Evolutionary conservation across 2,329 filamentous ascomycete genomes (phyloP).

Genomic region (Alternaria tenuissima): DNA sequence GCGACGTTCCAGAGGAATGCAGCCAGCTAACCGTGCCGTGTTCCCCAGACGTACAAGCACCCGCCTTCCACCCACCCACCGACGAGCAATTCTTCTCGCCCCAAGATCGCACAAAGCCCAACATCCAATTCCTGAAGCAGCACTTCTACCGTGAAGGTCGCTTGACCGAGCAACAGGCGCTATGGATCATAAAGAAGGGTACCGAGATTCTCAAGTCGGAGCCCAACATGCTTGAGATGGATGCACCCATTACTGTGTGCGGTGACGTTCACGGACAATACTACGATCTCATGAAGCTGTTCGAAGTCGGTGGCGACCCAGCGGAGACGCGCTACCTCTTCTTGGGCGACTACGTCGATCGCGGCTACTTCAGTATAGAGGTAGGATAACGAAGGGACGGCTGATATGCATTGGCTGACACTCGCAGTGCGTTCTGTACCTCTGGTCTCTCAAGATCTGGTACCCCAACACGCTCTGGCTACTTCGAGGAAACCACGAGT

Average conservation of each 20-base stretch:
- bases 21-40: slow-evolving; percentile 36
- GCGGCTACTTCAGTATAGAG: slow-evolving; percentile 99
- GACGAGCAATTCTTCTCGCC: slow-evolving; percentile 95
- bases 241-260: slow-evolving; percentile 97
- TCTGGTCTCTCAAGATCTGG: slow-evolving; percentile 99
- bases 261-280: slow-evolving; percentile 99
- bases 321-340: slow-evolving; percentile 97
- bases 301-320: slow-evolving; percentile 96
- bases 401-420: slow-evolving; percentile 42
- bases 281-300: slow-evolving; percentile 99
- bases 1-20: slow-evolving; percentile 22
- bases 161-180: slow-evolving; percentile 93
- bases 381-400: slow-evolving; percentile 48
- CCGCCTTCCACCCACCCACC: slow-evolving; percentile 89
- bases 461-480: slow-evolving; percentile 98
- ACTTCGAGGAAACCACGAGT: slow-evolving; percentile 97
- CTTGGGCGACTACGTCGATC: slow-evolving; percentile 96
- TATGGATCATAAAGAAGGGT: slow-evolving; percentile 91
- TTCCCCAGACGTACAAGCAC: slow-evolving; percentile 88
- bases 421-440: slow-evolving; percentile 84
- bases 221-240: slow-evolving; percentile 98
- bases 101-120: slow-evolving; percentile 84
- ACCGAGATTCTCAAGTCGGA: slow-evolving; percentile 87
- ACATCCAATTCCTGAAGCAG: slow-evolving; percentile 94
- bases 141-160: slow-evolving; percentile 98